Evolutionary conservation across 805 yeast species (phyloP), one percentile per base, ranked within the genome.

Genomic region (Starmerella apis): DNA sequence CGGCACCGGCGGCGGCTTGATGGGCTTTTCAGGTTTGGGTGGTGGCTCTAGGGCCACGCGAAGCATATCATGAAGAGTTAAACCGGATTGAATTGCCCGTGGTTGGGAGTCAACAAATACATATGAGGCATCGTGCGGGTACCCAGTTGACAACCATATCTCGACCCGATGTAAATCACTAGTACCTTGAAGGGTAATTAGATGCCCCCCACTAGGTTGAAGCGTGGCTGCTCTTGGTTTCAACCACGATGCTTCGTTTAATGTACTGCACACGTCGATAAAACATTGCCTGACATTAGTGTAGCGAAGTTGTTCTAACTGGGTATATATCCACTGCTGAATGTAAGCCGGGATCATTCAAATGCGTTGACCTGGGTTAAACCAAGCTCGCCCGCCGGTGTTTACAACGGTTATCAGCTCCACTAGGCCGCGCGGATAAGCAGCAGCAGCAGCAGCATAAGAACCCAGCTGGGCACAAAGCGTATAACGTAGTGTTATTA

Each of bases 211-310:
- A 69, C 11, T 62, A 62, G 1, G 66, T 1, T 83, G 74, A 58
- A 71, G 75, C 1, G 78, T 77, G 46, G 79, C 75, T 0, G 96
- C 87, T 52, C 86, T 70, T 16, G 92, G 83, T 54, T 75, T 71
- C 47, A 87, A 70, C 1, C 77, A 66, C 0, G 76, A 70, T 56
- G 71, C 75, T 3, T 69, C 64, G 52, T 70, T 73, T n/a, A 83
- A 69, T 10, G 76, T 69, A 38, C 73, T 68, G 10, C 78, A 75
- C 0, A 78, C 65, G 60, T 88, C 94, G 39, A 77, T 75, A 60
- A 83, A 86, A 0, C 77, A 68, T 2, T 73, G 57, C 48, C 77
- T 73, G n/a, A 80, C 72, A 56, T 83, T 71, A 1, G 58, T 48
- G 61, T 86, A 86, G 55, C 80, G 81, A 11, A 50, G 49, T 22